Percentiles rank a stretch among this genome's conserved stretches.
Conservation (phyloP, 2,329 filamentous ascomycete genomes). For the Fusarium pininemorale region DNA sequence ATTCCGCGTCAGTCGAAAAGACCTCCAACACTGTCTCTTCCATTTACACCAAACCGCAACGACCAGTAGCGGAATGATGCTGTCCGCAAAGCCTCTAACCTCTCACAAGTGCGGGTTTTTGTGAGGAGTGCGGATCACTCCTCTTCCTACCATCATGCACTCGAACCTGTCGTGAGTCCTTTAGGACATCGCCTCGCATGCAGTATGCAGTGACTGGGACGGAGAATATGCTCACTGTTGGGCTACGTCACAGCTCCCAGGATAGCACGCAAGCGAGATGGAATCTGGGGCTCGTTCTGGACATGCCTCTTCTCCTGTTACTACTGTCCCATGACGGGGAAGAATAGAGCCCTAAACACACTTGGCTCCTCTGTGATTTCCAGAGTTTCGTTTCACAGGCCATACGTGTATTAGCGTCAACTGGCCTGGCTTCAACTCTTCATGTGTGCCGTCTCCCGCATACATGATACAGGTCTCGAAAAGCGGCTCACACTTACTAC, state of each 20-base stretch:
- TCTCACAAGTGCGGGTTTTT: not conserved
- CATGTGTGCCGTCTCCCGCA: not conserved
- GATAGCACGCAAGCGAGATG: not conserved
- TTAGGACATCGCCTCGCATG: not conserved
- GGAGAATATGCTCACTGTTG: not conserved
- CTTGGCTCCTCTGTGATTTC: not conserved
- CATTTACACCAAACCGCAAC: not conserved
- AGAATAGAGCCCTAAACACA: not conserved
- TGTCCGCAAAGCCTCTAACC: not conserved
- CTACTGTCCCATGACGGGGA: not conserved
- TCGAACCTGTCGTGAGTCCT: not conserved
- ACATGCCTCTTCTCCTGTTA: not conserved
- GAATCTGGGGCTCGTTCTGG: not conserved
- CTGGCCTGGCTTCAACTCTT: not conserved
- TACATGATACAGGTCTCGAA: not conserved
- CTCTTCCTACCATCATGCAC: not conserved
- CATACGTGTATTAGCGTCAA: not conserved
- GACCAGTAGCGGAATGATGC: not conserved
- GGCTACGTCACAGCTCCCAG: slow-evolving; percentile 19
- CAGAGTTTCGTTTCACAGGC: not conserved
- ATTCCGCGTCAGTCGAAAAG: not conserved
- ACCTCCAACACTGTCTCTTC: not conserved
- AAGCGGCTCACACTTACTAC: too few relatives aligned
- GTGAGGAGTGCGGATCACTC: not conserved
- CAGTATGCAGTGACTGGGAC: not conserved